Conservation (phyloP, 768 basidiomycete genomes). For the Mycena polygramma region DNA sequence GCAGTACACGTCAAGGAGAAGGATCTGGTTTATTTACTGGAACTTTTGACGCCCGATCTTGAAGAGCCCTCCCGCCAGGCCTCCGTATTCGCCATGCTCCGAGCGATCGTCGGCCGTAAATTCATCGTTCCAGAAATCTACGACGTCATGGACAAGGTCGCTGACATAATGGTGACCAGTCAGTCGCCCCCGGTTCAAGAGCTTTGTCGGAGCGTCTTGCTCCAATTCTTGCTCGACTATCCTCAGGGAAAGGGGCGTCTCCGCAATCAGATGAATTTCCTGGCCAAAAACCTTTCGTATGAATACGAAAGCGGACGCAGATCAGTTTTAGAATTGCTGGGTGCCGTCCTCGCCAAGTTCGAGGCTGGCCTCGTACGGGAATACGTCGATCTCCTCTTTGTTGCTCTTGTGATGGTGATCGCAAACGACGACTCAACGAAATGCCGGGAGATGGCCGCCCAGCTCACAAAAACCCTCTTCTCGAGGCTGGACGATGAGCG, state of each 20-base stretch:
- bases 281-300: slow-evolving; percentile 94
- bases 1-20: slow-evolving; percentile 87
- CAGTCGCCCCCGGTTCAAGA: slow-evolving; percentile 94
- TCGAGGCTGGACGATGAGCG: slow-evolving; percentile 72
- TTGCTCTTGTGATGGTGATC: slow-evolving; percentile 91
- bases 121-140: slow-evolving; percentile 97
- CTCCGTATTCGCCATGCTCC: slow-evolving; percentile 88
- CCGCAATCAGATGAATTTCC: slow-evolving; percentile 88
- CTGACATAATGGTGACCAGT: slow-evolving; percentile 92
- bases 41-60: slow-evolving; percentile 88
- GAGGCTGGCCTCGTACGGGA: slow-evolving; percentile 79
- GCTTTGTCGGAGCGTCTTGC: slow-evolving; percentile 86
- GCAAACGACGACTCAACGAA: slow-evolving; percentile 94
- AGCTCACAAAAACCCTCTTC: slow-evolving; percentile 84
- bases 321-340: slow-evolving; percentile 95
- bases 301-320: slow-evolving; percentile 89
- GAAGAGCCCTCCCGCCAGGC: slow-evolving; percentile 91
- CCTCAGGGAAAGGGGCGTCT: slow-evolving; percentile 95
- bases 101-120: slow-evolving; percentile 90
- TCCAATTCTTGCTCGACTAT: slow-evolving; percentile 97
- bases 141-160: slow-evolving; percentile 94
- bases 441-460: slow-evolving; percentile 90
- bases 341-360: slow-evolving; percentile 88
- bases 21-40: slow-evolving; percentile 89
- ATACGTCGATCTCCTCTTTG: slow-evolving; percentile 90